Percentiles rank a stretch among this genome's conserved stretches.
phyloP scores from a whole-genome alignment of 2,329 filamentous ascomycete genomes.

The Apiospora arundinis region DNA sequence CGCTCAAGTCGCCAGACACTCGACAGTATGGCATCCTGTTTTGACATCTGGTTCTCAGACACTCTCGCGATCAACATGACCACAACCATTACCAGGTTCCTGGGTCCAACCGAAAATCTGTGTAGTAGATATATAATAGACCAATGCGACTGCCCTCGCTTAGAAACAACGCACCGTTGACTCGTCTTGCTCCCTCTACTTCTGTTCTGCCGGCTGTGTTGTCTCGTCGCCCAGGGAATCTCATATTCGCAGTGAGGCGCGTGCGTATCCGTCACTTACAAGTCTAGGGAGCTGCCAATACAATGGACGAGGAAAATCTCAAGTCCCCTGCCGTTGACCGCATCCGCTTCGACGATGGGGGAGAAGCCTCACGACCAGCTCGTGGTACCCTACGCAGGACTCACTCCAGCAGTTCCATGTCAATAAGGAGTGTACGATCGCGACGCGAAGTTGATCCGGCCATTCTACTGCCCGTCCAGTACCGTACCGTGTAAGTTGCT shows the following conservation, averaged over 20 bases:
- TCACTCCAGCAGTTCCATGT: slow-evolving; percentile 47
- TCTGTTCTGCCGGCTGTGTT: not conserved
- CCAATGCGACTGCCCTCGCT: not conserved
- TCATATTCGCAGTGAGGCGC: not conserved
- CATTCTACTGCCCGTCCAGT: slow-evolving; percentile 16
- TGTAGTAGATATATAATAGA: slow-evolving; percentile 8
- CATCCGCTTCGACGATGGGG: slow-evolving; percentile 47
- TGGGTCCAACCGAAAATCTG: slow-evolving; percentile 22
- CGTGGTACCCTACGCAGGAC: slow-evolving; percentile 34
- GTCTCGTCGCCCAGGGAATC: not conserved
- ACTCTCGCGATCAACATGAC: slow-evolving; percentile 16
- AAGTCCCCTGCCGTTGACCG: slow-evolving; percentile 35
- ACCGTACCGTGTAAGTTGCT: slow-evolving; percentile 20
- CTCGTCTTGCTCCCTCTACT: not conserved
- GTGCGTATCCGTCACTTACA: slow-evolving; percentile 1
- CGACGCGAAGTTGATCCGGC: slow-evolving; percentile 40
- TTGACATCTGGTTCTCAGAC: slow-evolving; percentile 24
- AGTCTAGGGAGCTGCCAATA: not conserved
- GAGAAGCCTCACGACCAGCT: slow-evolving; percentile 39
- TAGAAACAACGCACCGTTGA: not conserved
- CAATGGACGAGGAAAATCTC: slow-evolving; percentile 37
- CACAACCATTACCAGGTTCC: slow-evolving; percentile 11
- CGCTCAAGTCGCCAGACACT: slow-evolving; percentile 25
- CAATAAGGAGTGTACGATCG: slow-evolving; percentile 47
- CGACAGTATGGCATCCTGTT: slow-evolving; percentile 39